Percentiles rank a stretch among this genome's conserved stretches.
Evolutionary conservation across 768 basidiomycete genomes (phyloP).

Genomic region (Pleurotus tuber-regium): DNA sequence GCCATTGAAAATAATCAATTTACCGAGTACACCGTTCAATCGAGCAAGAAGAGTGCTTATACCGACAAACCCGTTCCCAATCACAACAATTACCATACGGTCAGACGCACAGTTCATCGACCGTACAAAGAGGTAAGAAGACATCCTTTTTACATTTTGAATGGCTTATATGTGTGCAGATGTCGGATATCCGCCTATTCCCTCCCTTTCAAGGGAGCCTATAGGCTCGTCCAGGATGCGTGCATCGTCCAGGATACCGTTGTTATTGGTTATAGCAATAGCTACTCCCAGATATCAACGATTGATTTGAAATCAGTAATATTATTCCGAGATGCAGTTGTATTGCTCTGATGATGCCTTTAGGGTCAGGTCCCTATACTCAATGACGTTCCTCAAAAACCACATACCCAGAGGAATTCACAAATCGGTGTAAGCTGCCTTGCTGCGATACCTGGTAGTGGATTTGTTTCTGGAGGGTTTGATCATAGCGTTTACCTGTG

Average conservation of each 20-base stretch:
- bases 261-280: conserved; percentile 41
- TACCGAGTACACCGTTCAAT: conserved; percentile 23
- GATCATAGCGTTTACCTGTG: conserved; percentile 44
- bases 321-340: background rate
- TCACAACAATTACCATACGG: conserved; percentile 44
- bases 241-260: conserved; percentile 38
- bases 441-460: conserved; percentile 31
- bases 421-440: conserved; percentile 36
- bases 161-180: conserved; percentile 20
- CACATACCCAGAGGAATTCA: conserved; percentile 18
- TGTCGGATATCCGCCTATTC: conserved; percentile 35
- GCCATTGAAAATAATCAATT: background rate
- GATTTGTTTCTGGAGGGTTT: conserved; percentile 48
- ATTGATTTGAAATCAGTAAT: background rate
- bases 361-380: conserved; percentile 27
- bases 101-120: conserved; percentile 44
- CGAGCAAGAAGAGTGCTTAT: conserved; percentile 27
- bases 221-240: conserved; percentile 45
- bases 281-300: conserved; percentile 38
- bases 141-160: conserved; percentile 10
- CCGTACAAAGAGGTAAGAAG: conserved; percentile 25
- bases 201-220: conserved; percentile 31
- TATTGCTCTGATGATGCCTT: background rate
- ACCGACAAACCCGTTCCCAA: conserved; percentile 26
- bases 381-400: conserved; percentile 27